Evolutionary conservation across 805 yeast genomes (phyloP).

Genomic region (Starmera caribaea): DNA sequence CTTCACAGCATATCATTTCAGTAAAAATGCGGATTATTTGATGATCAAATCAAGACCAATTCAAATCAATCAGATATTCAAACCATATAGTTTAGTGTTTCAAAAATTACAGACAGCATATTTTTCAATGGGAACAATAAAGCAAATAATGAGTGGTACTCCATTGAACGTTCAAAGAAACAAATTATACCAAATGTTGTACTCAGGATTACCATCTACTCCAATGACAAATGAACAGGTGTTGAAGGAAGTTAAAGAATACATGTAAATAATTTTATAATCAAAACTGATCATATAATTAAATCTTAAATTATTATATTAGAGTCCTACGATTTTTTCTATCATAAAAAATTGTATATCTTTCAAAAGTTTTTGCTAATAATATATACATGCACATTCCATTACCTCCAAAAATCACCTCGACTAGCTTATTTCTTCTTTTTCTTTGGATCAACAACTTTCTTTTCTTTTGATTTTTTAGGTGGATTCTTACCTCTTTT

Average conservation of each 20-base stretch:
- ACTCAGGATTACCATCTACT: conserved; percentile 40
- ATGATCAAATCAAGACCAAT: conserved; percentile 36
- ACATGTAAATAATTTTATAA: background rate
- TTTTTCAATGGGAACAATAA: conserved; percentile 30
- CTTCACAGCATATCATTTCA: conserved; percentile 6
- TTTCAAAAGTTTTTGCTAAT: no score
- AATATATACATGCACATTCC: background rate
- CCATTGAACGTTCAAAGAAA: conserved; percentile 36
- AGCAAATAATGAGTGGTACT: conserved; percentile 33
- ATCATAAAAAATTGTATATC: no score
- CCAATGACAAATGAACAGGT: conserved; percentile 19
- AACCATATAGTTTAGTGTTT: conserved; percentile 34
- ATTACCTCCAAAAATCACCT: background rate
- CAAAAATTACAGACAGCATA: conserved; percentile 31
- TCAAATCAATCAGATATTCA: conserved; percentile 33
- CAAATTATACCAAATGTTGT: conserved; percentile 38
- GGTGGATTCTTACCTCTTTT: conserved; percentile 90
- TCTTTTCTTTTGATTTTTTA: conserved; percentile 41
- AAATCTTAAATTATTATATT: no score
- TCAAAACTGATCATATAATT: no score
- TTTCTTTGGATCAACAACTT: conserved; percentile 29
- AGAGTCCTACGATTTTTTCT: no score
- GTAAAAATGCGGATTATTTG: conserved; percentile 10
- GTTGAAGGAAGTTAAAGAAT: conserved; percentile 10
- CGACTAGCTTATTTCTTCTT: conserved; percentile 26